Evolutionary conservation across 2,329 filamentous ascomycete genomes (phyloP).

Genomic region (Penicillium hordei): DNA sequence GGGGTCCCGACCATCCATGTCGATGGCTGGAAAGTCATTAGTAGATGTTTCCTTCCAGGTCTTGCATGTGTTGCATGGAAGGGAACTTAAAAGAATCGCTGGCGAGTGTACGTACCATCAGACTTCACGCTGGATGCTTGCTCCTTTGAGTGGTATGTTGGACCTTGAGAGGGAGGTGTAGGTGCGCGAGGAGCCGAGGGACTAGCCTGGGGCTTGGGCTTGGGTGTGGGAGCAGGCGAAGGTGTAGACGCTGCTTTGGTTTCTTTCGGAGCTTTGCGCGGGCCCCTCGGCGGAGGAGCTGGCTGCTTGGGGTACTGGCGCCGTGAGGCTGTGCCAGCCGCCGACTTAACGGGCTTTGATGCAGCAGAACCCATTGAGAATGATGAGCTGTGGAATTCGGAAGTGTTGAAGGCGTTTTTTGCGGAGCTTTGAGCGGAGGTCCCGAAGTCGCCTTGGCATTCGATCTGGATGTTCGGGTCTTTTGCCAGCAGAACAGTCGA

Average conservation of each 20-base stretch:
- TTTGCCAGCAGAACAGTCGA: not conserved
- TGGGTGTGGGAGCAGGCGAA: slow-evolving; percentile 22
- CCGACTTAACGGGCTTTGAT: slow-evolving; percentile 55
- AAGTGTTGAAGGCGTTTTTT: slow-evolving; percentile 10
- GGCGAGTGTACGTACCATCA: slow-evolving; percentile 29
- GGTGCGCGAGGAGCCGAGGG: slow-evolving; percentile 10
- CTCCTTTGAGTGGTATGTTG: slow-evolving; percentile 39
- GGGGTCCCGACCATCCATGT: slow-evolving; percentile 61
- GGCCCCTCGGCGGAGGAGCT: slow-evolving; percentile 33
- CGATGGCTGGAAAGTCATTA: slow-evolving; percentile 47
- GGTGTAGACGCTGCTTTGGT: slow-evolving; percentile 37
- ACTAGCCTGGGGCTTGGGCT: not conserved
- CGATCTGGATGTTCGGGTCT: not conserved
- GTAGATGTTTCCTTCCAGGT: not conserved
- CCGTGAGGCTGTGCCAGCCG: slow-evolving; percentile 50
- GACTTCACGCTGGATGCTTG: slow-evolving; percentile 35
- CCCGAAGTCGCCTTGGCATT: slow-evolving; percentile 24
- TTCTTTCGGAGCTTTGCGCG: slow-evolving; percentile 27
- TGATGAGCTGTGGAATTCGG: not conserved
- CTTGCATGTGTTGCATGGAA: not conserved
- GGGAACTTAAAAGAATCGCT: not conserved
- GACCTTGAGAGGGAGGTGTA: slow-evolving; percentile 22
- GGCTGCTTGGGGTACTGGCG: slow-evolving; percentile 58
- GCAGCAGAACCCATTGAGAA: slow-evolving; percentile 56
- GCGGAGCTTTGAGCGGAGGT: slow-evolving; percentile 23